These are phyloP conservation scores for Boletales sp. DNA, from an alignment of 768 basidiomycete species.

Conservation along the genomic window DNA sequence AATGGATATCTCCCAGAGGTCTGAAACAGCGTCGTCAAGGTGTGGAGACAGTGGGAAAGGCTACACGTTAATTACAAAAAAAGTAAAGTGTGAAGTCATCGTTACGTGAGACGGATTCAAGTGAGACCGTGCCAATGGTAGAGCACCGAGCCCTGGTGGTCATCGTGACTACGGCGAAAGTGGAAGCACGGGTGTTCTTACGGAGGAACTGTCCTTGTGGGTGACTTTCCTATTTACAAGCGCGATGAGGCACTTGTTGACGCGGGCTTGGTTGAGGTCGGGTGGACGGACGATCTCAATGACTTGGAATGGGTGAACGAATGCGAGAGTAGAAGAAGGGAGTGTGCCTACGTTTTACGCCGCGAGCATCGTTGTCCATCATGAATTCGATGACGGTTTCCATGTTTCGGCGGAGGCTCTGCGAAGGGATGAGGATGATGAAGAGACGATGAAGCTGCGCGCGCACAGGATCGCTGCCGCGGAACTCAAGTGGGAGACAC, in stretches of 20 bases:
- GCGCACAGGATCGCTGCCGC: slow-evolving; percentile 82
- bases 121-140: slow-evolving; percentile 64
- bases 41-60: too few relatives aligned
- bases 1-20: too few relatives aligned
- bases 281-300: slow-evolving; percentile 73
- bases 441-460: background rate
- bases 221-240: slow-evolving; percentile 86
- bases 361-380: slow-evolving; percentile 58
- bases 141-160: slow-evolving; percentile 54
- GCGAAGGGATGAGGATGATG: background rate
- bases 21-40: too few relatives aligned
- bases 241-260: slow-evolving; percentile 91
- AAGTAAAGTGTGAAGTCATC: too few relatives aligned
- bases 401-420: slow-evolving; percentile 75
- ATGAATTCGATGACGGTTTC: slow-evolving; percentile 77
- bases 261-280: slow-evolving; percentile 84
- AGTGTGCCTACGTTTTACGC: slow-evolving; percentile 55
- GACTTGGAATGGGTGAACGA: slow-evolving; percentile 43
- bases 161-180: background rate
- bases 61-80: too few relatives aligned
- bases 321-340: background rate
- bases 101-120: too few relatives aligned
- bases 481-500: slow-evolving; percentile 83
- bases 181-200: slow-evolving; percentile 24
- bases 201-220: slow-evolving; percentile 65